Evolutionary conservation across 2,329 filamentous ascomycete genomes (phyloP), one percentile per base, ranked within the genome.

Genomic region (Zymoseptoria ardabiliae): DNA sequence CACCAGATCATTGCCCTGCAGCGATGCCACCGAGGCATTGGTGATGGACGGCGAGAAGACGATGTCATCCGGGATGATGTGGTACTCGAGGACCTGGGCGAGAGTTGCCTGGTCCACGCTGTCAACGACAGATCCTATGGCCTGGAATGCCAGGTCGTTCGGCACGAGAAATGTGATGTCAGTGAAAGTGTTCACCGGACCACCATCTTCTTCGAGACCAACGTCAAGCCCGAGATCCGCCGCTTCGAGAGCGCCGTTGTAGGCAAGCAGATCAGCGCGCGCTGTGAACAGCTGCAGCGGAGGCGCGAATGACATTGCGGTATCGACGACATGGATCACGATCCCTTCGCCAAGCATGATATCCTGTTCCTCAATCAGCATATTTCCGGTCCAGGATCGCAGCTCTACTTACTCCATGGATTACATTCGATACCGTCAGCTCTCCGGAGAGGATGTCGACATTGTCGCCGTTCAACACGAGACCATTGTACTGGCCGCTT

Each of bases 401-500:
- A 5, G 35, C 35, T 19, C 35, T 56, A 56, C 58, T 51, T 50
- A 61, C 64, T 28, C 71, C 72, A 61, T 73, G 58, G 23, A 69
- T 74, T 4, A 75, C 73, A 3, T 68, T 69, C 4, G 70, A 71
- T 1, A 73, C 28, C 2, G 65, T 69, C 41, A 69, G 65, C 50
- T 73, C 70, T 1, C 73, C 73, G 48, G 70, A 74, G 25, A 75
- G 58, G 20, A 75, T 61, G 58, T 67, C 69, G 3, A 74, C 71
- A 28, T 72, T 62, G 3, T 68, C 60, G 0, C 69, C 69, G 25
- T 74, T 67, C 54, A 64, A 69, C 17, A 74, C 70, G 28, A 74
- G 65, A 3, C 68, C 73, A n/a, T 74, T 72, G 58, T 74, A 73
- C 50, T 72, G 70, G 2, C 73, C 73, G 13, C 72, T 72, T 3